Base-by-base conservation (phyloP, 176 grass and related monocot species). In the Eremochloa ophiuroides region DNA sequence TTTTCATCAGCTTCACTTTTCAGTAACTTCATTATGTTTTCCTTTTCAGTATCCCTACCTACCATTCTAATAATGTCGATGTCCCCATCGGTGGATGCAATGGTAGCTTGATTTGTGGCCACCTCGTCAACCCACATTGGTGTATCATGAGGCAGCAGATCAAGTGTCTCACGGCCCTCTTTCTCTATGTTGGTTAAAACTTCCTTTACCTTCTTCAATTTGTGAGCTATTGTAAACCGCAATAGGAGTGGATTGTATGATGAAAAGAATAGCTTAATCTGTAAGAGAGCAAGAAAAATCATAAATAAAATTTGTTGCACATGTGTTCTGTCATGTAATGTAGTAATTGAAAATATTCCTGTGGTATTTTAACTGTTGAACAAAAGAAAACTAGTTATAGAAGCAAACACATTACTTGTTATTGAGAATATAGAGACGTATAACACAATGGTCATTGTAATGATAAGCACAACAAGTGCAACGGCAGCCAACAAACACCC, bases 1-100 rank as follows among this genome's bases (percentile, higher is more conserved):
- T 38, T 56, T 29, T 79, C 74, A 5, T 71, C 41, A 16, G 13
- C 39, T 8, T 62, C 83, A 67, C 30, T 58, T 58, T 83, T 17
- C 30, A 40, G 38, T 72, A 79, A 43, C 51, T 65, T 63, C 40
- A 88, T 80, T 42, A 88, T 88, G 1, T 56, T 68, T 51, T 78
- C 80, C 33, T 84, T 88, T 53, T 88, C 64, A 2, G 18, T 30
- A 3, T 44, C 17, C 73, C 86, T 83, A 29, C 80, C 86, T 37
- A 88, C 33, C 18, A 67, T 83, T 83, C n/a, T n/a, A n/a, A 10
- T 40, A 5, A 66, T 78, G 6, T 78, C 73, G 0, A 8, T 46
- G 25, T 71, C 13, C 14, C 10, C 39, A 70, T 39, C 30, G 30
- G 25, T 29, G 1, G 18, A 1, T 5, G 29, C 1, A 9, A 66